Evolutionary conservation across 768 basidiomycete genomes (phyloP).

Genomic region (Cyathus striatus): DNA sequence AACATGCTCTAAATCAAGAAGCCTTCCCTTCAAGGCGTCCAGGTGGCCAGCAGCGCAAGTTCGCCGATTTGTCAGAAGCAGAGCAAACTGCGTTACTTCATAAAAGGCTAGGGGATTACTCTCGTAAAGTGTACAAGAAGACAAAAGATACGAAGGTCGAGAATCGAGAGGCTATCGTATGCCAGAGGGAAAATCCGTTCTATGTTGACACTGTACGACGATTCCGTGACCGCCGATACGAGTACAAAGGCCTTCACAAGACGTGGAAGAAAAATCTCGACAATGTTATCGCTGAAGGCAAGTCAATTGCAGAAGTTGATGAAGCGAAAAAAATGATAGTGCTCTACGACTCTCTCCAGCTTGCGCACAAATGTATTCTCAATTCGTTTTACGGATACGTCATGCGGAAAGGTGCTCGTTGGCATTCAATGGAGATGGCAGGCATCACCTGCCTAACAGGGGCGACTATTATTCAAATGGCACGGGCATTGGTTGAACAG

Average conservation of each 20-base stretch:
- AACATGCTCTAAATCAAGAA: slow-evolving; percentile 94
- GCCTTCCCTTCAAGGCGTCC: slow-evolving; percentile 79
- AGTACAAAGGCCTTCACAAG: slow-evolving; percentile 97
- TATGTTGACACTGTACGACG: slow-evolving; percentile 97
- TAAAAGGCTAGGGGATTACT: slow-evolving; percentile 97
- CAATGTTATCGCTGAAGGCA: slow-evolving; percentile 56
- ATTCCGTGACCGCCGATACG: slow-evolving; percentile 96
- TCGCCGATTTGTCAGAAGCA: slow-evolving; percentile 72
- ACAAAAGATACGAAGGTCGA: slow-evolving; percentile 96
- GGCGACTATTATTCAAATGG: slow-evolving; percentile 98
- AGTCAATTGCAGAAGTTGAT: slow-evolving; percentile 80
- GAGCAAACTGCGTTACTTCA: slow-evolving; percentile 93
- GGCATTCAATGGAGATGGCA: slow-evolving; percentile 99
- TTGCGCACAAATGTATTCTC: slow-evolving; percentile 98
- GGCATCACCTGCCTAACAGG: slow-evolving; percentile 98
- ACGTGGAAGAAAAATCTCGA: slow-evolving; percentile 99
- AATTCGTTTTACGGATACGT: slow-evolving; percentile 99
- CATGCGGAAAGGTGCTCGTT: slow-evolving; percentile 98
- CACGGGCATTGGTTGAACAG: slow-evolving; percentile 93
- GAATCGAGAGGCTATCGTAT: slow-evolving; percentile 90
- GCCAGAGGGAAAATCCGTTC: slow-evolving; percentile 97
- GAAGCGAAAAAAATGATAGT: slow-evolving; percentile 99
- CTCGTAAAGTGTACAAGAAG: slow-evolving; percentile 97
- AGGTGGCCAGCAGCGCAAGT: slow-evolving; percentile 70
- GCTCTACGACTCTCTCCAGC: slow-evolving; percentile 94